phyloP scores from a whole-genome alignment of 371 early-diverging fungal species.

The Apophysomyces variabilis region DNA sequence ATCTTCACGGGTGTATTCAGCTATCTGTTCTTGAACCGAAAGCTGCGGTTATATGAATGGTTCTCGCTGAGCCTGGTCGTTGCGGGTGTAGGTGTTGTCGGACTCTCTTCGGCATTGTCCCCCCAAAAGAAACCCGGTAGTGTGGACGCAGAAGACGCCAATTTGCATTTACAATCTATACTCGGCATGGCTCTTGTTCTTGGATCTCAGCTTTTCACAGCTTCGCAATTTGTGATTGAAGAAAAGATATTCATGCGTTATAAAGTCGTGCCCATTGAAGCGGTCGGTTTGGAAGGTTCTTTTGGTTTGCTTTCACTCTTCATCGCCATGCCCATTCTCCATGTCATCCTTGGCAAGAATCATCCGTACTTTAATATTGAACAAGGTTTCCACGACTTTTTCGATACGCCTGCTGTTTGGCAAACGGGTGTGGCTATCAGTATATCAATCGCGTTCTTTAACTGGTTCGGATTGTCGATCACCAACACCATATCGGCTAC shows the following conservation, averaged over 20 bases:
- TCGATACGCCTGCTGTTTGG: conserved; percentile 70
- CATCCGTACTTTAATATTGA: conserved; percentile 80
- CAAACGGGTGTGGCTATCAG: conserved; percentile 79
- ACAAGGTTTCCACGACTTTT: conserved; percentile 76
- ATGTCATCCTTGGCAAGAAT: conserved; percentile 66
- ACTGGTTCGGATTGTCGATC: conserved; percentile 93
- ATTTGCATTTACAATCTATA: conserved; percentile 38
- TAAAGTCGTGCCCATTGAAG: conserved; percentile 82
- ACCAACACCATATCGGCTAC: conserved; percentile 88
- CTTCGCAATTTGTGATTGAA: conserved; percentile 93
- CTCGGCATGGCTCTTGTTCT: conserved; percentile 86
- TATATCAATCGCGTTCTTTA: conserved; percentile 90
- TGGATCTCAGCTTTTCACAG: conserved; percentile 91
- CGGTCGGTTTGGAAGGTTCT: conserved; percentile 92
- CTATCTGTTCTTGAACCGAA: conserved; percentile 80
- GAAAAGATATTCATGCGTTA: conserved; percentile 88
- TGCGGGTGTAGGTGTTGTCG: conserved; percentile 86
- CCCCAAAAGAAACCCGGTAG: conserved; percentile 41
- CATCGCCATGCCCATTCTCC: conserved; percentile 76
- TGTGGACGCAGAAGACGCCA: conserved; percentile 2
- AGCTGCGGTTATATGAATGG: conserved; percentile 81
- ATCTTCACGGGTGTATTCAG: conserved; percentile 91
- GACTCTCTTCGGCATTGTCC: conserved; percentile 69
- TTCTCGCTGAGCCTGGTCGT: conserved; percentile 80
- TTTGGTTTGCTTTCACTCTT: conserved; percentile 84